Base-by-base conservation (phyloP, 495 filamentous ascomycete genomes). In the Gamarada debralockiae region DNA sequence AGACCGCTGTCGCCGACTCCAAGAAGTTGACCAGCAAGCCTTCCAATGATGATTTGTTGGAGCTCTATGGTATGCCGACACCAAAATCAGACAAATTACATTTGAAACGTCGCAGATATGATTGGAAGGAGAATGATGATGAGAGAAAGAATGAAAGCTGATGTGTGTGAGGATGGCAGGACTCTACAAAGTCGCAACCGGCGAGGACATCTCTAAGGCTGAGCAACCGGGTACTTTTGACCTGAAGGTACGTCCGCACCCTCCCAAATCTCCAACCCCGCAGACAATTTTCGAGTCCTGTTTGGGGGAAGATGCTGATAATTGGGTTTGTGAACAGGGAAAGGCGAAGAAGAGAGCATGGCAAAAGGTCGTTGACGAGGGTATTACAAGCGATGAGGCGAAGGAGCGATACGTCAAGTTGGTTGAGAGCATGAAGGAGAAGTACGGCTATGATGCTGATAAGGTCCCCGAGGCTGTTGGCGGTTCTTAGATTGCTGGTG, bases 311-410 rank as follows among this genome's bases (percentile, higher is more conserved):
- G 15, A 37, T 7, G 22, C 41, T 21, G 3, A 3, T 21, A 20
- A 23, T 42, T 53, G 27, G 27, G 41, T 51, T 2, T 14, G 46
- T 27, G 15, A 22, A 52, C 24, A 95, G 89, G 81, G 70, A 68
- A 92, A 90, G 72, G 82, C 82, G 56, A 93, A 92, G 77, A 78
- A 81, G 73, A 75, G 76, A 29, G 84, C 83, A 17, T 96, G 89
- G 89, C 65, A 84, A 67, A 75, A 79, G 52, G 52, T 82, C 52
- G 69, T 78, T 55, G 69, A 83, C 21, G 78, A 83, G 45, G 76
- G 76, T 44, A 66, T 84, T 45, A 78, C 72, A 41, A 50, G 74
- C 36, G 72, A 79, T 55, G 66, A 84, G 50, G 87, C 89, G 8
- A 82, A 92, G 81, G 78, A 79, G 64, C 72, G 79, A 55, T 96